These are phyloP conservation scores for Dipodascus albidus DNA, from an alignment of 805 yeast species.

Conservation along the genomic window DNA sequence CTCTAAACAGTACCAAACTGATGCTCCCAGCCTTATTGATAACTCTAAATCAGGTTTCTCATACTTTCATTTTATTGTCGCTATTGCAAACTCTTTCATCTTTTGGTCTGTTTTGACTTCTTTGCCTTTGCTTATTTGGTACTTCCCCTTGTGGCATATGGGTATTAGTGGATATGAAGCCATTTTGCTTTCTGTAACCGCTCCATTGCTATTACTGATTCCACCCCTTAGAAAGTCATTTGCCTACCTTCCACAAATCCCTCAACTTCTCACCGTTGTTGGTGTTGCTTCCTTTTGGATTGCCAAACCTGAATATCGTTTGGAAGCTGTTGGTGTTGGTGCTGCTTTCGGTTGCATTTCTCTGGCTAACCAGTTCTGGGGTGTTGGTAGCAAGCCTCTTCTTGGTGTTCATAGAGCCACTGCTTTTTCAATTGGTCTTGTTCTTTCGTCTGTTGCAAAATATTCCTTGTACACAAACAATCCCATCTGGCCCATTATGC, in stretches of 20 bases:
- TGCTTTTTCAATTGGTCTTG: conserved; percentile 59
- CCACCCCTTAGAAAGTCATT: conserved; percentile 33
- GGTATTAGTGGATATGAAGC: conserved; percentile 94
- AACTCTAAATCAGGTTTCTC: conserved; percentile 18
- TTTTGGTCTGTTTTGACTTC: conserved; percentile 83
- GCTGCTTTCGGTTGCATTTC: conserved; percentile 50
- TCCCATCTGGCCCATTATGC: conserved; percentile 95
- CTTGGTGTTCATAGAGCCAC: conserved; percentile 34
- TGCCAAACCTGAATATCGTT: conserved; percentile 56
- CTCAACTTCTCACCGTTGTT: conserved; percentile 42
- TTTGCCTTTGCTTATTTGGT: conserved; percentile 82
- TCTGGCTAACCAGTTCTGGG: conserved; percentile 42
- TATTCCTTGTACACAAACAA: conserved; percentile 73
- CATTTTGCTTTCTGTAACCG: conserved; percentile 41
- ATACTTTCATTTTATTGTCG: conserved; percentile 20
- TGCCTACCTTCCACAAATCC: conserved; percentile 36
- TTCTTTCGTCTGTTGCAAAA: conserved; percentile 63
- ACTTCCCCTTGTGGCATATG: conserved; percentile 97
- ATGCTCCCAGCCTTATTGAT: not conserved
- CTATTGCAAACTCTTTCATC: conserved; percentile 51
- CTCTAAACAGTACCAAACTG: conserved; percentile 2
- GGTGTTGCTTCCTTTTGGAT: conserved; percentile 72
- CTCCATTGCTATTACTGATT: conserved; percentile 46
- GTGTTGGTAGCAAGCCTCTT: conserved; percentile 24
- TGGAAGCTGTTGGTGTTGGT: conserved; percentile 57